Evolutionary conservation across 805 yeast species (phyloP).

Genomic region (Candida michaelii): DNA sequence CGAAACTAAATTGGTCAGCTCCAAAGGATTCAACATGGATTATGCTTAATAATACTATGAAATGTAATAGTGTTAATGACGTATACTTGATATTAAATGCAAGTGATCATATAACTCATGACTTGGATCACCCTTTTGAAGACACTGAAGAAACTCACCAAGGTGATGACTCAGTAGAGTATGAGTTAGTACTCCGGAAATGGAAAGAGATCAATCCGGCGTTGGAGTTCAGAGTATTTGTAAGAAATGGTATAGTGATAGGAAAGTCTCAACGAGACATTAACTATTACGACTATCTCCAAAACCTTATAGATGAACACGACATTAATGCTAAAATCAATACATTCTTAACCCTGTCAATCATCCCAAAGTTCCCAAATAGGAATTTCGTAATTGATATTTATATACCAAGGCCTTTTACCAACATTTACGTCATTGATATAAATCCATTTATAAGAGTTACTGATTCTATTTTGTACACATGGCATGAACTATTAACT

Average conservation of each 20-base stretch:
- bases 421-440: constrained; percentile 70
- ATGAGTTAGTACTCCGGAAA: constrained; percentile 73
- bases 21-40: constrained; percentile 97
- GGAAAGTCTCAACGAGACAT: constrained; percentile 86
- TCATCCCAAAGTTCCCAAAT: constrained; percentile 22
- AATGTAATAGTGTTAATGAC: constrained; percentile 71
- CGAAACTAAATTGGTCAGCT: constrained; percentile 95
- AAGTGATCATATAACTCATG: constrained; percentile 86
- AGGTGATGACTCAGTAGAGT: constrained; percentile 27
- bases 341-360: constrained; percentile 38
- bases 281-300: constrained; percentile 74
- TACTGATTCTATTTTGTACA: constrained; percentile 74
- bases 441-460: constrained; percentile 80
- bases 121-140: constrained; percentile 70
- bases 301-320: constrained; percentile 47
- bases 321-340: constrained; percentile 12
- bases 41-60: constrained; percentile 69
- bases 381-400: constrained; percentile 67
- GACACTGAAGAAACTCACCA: constrained; percentile 32
- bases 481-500: constrained; percentile 75
- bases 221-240: constrained; percentile 86
- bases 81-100: constrained; percentile 79
- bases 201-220: constrained; percentile 89
- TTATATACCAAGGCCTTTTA: constrained; percentile 75
- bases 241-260: constrained; percentile 58